These are phyloP conservation scores for Orbilia oligospora DNA, from an alignment of 2,329 filamentous ascomycete species.

Conservation along the genomic window DNA sequence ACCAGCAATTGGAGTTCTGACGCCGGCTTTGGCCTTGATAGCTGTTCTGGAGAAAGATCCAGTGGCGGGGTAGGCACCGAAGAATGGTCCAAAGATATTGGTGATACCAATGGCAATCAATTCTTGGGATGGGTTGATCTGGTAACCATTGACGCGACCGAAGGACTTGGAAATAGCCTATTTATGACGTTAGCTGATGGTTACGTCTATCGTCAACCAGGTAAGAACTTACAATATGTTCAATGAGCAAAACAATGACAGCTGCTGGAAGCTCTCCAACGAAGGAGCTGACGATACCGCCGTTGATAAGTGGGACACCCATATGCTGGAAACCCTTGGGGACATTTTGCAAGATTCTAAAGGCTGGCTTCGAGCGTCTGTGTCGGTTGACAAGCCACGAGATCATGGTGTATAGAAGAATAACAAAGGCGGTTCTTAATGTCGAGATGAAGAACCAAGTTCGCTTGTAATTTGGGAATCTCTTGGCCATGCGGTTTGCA, in stretches of 20 bases:
- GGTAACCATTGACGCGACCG: constrained; percentile 94
- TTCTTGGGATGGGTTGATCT: constrained; percentile 94
- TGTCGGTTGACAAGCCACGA: constrained; percentile 86
- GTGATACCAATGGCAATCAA: constrained; percentile 93
- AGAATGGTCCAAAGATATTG: constrained; percentile 90
- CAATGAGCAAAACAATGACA: constrained; percentile 94
- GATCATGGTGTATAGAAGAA: constrained; percentile 90
- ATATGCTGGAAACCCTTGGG: constrained; percentile 89
- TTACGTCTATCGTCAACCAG: background rate
- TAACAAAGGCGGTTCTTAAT: constrained; percentile 89
- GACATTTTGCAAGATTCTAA: constrained; percentile 81
- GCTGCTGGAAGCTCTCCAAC: constrained; percentile 82
- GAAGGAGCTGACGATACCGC: constrained; percentile 77
- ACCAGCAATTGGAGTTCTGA: constrained; percentile 90
- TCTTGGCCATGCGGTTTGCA: constrained; percentile 75
- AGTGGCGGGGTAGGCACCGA: constrained; percentile 91
- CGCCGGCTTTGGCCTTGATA: constrained; percentile 96
- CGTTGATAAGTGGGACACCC: constrained; percentile 78
- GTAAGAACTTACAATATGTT: constrained; percentile 78
- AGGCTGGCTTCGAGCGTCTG: constrained; percentile 75
- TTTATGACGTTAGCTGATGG: background rate
- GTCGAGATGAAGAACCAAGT: constrained; percentile 91
- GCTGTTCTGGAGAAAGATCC: constrained; percentile 97
- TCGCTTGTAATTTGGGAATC: constrained; percentile 78
- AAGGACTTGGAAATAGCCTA: constrained; percentile 91